Conservation (phyloP, 441 rosid genomes). For the Omphalea diandra region DNA sequence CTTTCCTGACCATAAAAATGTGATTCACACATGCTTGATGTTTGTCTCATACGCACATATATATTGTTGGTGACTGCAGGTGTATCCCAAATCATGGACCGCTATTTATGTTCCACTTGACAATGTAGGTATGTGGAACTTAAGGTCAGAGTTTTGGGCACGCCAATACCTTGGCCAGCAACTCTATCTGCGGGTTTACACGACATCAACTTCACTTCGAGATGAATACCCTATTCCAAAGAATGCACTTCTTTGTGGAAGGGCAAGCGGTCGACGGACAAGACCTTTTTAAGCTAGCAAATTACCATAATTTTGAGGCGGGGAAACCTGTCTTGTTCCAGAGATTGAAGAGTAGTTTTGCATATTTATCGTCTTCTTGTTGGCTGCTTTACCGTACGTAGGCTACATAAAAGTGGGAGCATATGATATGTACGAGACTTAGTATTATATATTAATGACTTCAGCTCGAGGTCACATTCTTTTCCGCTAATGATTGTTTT, state of each 20-base stretch:
- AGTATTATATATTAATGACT: slow-evolving; percentile 28
- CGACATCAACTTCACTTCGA: slow-evolving; percentile 68
- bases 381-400: slow-evolving; percentile 9
- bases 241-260: slow-evolving; percentile 83
- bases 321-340: slow-evolving; percentile 2
- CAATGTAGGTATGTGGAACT: slow-evolving; percentile 97
- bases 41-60: background rate
- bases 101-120: slow-evolving; percentile 84
- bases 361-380: slow-evolving; percentile 7
- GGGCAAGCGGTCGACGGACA: slow-evolving; percentile 69
- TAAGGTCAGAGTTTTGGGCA: slow-evolving; percentile 88
- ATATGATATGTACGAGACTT: background rate
- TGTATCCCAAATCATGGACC: slow-evolving; percentile 89
- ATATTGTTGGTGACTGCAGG: slow-evolving; percentile 39
- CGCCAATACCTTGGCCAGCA: slow-evolving; percentile 96
- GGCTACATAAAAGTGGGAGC: slow-evolving; percentile 9
- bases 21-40: too few species aligned
- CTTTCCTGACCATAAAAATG: background rate
- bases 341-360: slow-evolving; percentile 19
- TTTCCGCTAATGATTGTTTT: slow-evolving; percentile 34
- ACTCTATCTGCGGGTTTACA: slow-evolving; percentile 72
- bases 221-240: slow-evolving; percentile 92
- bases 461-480: slow-evolving; percentile 75
- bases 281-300: slow-evolving; percentile 53
- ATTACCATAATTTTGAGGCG: background rate